Conservation (phyloP, 805 yeast genomes). For the Teunomyces lycoperdinae region DNA sequence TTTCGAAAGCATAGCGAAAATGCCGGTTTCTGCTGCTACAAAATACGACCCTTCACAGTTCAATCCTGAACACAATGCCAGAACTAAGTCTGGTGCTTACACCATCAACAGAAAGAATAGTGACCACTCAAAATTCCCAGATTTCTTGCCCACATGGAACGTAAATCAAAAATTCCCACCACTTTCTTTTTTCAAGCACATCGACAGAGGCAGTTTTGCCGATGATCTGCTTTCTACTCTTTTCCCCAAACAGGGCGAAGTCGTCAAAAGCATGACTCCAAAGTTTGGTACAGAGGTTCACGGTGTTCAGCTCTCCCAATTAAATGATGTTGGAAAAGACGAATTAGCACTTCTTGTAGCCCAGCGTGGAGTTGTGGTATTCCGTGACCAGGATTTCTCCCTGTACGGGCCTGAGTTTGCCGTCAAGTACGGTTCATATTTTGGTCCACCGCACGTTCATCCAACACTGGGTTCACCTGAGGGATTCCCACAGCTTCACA, state of each 20-base stretch:
- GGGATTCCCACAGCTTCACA: constrained; percentile 61
- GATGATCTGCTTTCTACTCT: constrained; percentile 18
- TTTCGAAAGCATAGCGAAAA: not conserved
- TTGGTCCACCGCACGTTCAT: constrained; percentile 70
- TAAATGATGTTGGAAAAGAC: constrained; percentile 25
- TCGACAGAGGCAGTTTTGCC: constrained; percentile 28
- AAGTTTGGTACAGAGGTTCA: constrained; percentile 30
- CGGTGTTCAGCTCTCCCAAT: constrained; percentile 30
- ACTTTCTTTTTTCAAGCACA: constrained; percentile 22
- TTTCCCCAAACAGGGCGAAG: constrained; percentile 14
- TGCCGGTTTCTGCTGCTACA: constrained; percentile 12
- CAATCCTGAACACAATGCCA: constrained; percentile 17
- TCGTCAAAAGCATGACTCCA: constrained; percentile 26
- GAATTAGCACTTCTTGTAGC: constrained; percentile 32
- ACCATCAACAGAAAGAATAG: constrained; percentile 25
- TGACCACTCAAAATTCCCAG: constrained; percentile 21
- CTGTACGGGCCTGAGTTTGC: constrained; percentile 43
- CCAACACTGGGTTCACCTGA: constrained; percentile 71
- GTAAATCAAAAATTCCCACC: constrained; percentile 29
- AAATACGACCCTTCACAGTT: constrained; percentile 25
- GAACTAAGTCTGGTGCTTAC: constrained; percentile 18
- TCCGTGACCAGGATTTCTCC: constrained; percentile 31
- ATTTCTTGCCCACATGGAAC: constrained; percentile 35
- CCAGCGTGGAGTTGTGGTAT: constrained; percentile 32
- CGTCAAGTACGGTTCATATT: constrained; percentile 58